Evolutionary conservation across 257 asterid species (phyloP).

Genomic region (Solanum tarijense): DNA sequence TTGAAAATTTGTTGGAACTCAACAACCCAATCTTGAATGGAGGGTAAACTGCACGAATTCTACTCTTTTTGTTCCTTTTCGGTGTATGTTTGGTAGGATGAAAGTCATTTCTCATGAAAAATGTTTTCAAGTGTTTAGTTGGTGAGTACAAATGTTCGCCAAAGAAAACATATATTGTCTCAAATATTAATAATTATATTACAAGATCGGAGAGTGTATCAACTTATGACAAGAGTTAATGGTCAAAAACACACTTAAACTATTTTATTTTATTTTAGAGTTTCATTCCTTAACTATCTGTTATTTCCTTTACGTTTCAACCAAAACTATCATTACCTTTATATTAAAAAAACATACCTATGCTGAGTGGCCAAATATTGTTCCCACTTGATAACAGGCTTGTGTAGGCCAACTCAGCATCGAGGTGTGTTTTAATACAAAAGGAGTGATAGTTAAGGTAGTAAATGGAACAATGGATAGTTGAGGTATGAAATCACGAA

Average conservation of each 20-base stretch:
- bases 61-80: not conserved
- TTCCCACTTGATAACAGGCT: not conserved
- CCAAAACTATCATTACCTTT: not conserved
- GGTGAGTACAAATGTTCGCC: not conserved
- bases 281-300: not conserved
- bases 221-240: not conserved
- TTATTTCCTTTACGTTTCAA: not conserved
- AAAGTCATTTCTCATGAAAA: not conserved
- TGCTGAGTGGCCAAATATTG: not conserved
- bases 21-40: constrained; percentile 31
- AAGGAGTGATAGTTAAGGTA: not conserved
- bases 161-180: not conserved
- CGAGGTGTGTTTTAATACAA: not conserved
- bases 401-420: not conserved
- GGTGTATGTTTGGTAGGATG: not conserved
- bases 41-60: constrained; percentile 24
- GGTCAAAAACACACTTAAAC: not conserved
- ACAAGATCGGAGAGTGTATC: not conserved
- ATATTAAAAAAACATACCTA: not conserved
- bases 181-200: not conserved
- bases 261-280: not conserved
- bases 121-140: not conserved
- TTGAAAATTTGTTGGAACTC: constrained; percentile 39
- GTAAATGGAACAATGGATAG: not conserved
- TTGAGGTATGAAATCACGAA: not conserved